Evolutionary conservation across 2,329 filamentous ascomycete genomes (phyloP).

Genomic region (Penicillium oxalicum): DNA sequence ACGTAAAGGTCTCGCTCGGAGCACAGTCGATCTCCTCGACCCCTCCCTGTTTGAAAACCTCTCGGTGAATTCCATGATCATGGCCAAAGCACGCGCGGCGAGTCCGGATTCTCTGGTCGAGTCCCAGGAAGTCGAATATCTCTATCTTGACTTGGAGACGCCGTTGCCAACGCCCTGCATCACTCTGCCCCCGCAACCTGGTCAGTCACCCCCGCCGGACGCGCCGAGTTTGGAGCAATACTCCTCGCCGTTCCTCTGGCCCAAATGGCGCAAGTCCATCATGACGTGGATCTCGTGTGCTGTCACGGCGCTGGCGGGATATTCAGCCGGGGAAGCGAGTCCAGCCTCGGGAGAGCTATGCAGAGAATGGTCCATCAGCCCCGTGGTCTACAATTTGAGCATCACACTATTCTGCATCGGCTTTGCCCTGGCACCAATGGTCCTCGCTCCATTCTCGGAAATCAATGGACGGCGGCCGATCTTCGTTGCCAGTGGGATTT

Average conservation of each 20-base stretch:
- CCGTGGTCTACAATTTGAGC: conserved; percentile 62
- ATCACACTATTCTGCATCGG: conserved; percentile 78
- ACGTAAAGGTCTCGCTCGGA: too few species aligned
- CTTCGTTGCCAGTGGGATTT: conserved; percentile 65
- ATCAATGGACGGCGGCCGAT: conserved; percentile 81
- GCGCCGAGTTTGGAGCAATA: conserved; percentile 62
- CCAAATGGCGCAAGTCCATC: conserved; percentile 59
- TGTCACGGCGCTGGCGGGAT: conserved; percentile 72
- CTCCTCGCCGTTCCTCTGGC: conserved; percentile 68
- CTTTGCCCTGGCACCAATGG: conserved; percentile 79
- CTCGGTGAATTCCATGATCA: background rate
- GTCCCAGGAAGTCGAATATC: conserved; percentile 44
- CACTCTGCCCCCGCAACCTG: conserved; percentile 24
- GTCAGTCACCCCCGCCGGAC: conserved; percentile 44
- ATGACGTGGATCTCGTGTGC: conserved; percentile 68
- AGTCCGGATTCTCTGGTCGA: conserved; percentile 13
- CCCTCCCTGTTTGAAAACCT: too few species aligned
- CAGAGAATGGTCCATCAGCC: conserved; percentile 58
- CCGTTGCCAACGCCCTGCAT: conserved; percentile 45
- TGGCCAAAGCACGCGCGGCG: conserved; percentile 12
- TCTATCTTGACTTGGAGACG: conserved; percentile 59
- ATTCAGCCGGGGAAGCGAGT: conserved; percentile 73
- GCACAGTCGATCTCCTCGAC: too few species aligned
- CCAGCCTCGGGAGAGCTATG: conserved; percentile 62
- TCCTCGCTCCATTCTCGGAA: conserved; percentile 80